A percentile compares a stretch with the other conserved stretches of the same genome.
Evolutionary conservation across 257 asterid species (phyloP).

Genomic region (Paulownia fortunei): DNA sequence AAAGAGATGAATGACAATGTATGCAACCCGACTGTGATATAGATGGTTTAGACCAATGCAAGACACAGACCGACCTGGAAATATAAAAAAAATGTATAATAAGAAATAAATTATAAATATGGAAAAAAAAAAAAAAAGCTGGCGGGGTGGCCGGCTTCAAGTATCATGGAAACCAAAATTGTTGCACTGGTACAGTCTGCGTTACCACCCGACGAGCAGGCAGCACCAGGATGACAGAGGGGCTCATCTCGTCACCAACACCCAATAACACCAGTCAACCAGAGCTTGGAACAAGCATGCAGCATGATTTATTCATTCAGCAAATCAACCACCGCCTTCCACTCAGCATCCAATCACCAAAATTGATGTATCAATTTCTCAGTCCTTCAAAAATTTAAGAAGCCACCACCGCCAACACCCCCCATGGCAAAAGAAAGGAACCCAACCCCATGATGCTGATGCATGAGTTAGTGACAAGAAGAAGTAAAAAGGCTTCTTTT

Average conservation of each 20-base stretch:
- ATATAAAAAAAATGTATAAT: slow-evolving; percentile 21
- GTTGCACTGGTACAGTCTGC: slow-evolving; percentile 24
- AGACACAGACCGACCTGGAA: slow-evolving; percentile 43
- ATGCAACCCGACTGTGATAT: slow-evolving; percentile 49
- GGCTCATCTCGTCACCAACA: slow-evolving; percentile 25
- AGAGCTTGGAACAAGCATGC: slow-evolving; percentile 13
- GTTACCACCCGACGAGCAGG: slow-evolving; percentile 36
- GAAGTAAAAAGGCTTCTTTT: slow-evolving; percentile 53
- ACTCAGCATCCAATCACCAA: slow-evolving; percentile 21
- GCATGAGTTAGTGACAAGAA: slow-evolving; percentile 71
- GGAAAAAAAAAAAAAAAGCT: slow-evolving; percentile 21
- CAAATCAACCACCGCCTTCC: slow-evolving; percentile 24
- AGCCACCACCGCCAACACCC: slow-evolving; percentile 10
- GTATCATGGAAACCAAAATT: slow-evolving; percentile 31
- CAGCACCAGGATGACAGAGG: slow-evolving; percentile 38
- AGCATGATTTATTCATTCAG: slow-evolving; percentile 33
- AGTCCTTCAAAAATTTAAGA: background rate
- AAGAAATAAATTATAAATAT: slow-evolving; percentile 25
- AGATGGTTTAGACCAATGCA: slow-evolving; percentile 46
- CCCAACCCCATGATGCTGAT: slow-evolving; percentile 58
- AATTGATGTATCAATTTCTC: slow-evolving; percentile 10
- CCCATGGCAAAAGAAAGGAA: slow-evolving; percentile 30
- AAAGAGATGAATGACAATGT: slow-evolving; percentile 45
- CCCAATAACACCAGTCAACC: slow-evolving; percentile 28
- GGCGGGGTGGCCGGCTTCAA: slow-evolving; percentile 27